Conservation (phyloP, 2,329 filamentous ascomycete genomes). For the Westerdykella aurantiaca region DNA sequence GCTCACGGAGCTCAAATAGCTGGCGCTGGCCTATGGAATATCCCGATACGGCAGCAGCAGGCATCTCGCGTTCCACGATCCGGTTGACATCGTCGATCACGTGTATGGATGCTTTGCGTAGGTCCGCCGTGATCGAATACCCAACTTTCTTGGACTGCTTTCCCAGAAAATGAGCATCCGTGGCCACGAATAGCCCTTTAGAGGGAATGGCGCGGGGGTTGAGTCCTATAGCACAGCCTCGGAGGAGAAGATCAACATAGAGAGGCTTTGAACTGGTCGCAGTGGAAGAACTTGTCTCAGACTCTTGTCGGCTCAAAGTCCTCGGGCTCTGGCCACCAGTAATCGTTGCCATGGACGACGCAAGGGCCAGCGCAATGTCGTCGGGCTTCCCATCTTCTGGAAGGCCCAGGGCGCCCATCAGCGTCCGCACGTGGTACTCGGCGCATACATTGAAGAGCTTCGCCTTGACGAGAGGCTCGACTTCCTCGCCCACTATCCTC, state of each 20-base stretch:
- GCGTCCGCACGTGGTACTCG: conserved; percentile 82
- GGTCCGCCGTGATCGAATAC: conserved; percentile 58
- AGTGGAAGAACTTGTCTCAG: conserved; percentile 19
- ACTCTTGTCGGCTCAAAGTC: conserved; percentile 29
- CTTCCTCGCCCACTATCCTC: conserved; percentile 86
- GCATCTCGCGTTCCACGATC: conserved; percentile 22
- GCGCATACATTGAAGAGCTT: conserved; percentile 76
- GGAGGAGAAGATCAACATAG: conserved; percentile 66
- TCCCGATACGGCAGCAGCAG: conserved; percentile 2
- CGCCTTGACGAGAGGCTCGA: conserved; percentile 83
- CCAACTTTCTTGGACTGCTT: conserved; percentile 60
- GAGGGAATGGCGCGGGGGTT: conserved; percentile 72
- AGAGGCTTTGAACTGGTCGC: conserved; percentile 37
- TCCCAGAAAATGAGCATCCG: conserved; percentile 68
- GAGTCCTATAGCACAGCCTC: conserved; percentile 76
- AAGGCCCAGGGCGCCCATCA: conserved; percentile 73
- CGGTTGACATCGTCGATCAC: conserved; percentile 69
- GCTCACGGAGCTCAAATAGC: conserved; percentile 47
- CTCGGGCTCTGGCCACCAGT: conserved; percentile 56
- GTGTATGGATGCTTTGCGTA: conserved; percentile 77
- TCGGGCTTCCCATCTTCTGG: conserved; percentile 56
- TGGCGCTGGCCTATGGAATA: conserved; percentile 36
- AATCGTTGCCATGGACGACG: conserved; percentile 72
- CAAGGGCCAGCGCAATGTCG: conserved; percentile 69
- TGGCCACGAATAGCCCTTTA: conserved; percentile 72